Base-by-base conservation (phyloP, 1,284 basidiomycete species). In the Ceratobasidium theobromae region DNA sequence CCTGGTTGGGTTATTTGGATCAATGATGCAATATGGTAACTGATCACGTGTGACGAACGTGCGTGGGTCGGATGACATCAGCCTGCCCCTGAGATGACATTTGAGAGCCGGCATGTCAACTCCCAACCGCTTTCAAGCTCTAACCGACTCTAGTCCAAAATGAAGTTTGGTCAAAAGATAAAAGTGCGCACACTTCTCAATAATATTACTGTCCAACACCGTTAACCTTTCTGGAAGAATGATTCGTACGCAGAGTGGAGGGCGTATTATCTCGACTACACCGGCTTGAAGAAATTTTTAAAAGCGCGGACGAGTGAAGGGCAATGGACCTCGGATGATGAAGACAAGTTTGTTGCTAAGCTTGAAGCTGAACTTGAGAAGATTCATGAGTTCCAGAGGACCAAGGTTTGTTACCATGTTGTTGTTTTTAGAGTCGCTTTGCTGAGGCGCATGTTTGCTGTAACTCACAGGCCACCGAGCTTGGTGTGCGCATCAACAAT, bases 111-210 rank as follows among this genome's bases (percentile, higher is more conserved):
- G 11, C 21, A 43, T n/a, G 11, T 16, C 30, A 25, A 35, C 43
- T 49, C 23, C 30, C 57, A 32, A 27, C 46, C 1, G 12, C 33
- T 49, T 45, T 40, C 30, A 23, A 33, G n/a, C 23, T 25, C 5
- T 48, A 27, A 14, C 27, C 18, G 41, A 27, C 11, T 25, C 32
- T n/a, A 18, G 14, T 14, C 14, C 32, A 45, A 48, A 57, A 85
- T 95, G 93, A 95, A 95, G 81, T 95, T 95, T 75, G 93, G 93
- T 33, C 84, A 86, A 70, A 93, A 93, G 75, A 95, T 95, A 72
- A 87, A 85, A 72, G 92, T 92, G 71, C 67, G 86, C 78, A n/a
- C 58, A 30, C 48, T 54, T 52, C 33, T 54, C 30, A 54, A 40
- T 49, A 51, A 58, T 68, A n/a, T 58, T 23, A 33, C 65, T 53